Base-by-base conservation (phyloP, 2,329 filamentous ascomycete species). In the Trichoderma afroharzianum region DNA sequence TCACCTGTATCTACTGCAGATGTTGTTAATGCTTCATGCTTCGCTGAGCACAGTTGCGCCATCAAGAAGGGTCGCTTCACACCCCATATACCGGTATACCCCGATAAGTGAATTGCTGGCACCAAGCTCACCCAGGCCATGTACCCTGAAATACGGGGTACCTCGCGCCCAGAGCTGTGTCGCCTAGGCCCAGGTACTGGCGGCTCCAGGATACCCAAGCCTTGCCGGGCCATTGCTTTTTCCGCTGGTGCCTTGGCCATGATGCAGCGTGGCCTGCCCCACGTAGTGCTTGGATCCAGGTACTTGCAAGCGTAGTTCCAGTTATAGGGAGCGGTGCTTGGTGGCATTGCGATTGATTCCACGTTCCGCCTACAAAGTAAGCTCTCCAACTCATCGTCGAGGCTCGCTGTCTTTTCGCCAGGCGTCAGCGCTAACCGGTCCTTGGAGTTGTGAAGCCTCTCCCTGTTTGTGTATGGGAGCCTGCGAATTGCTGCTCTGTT, bases 251-350 rank as follows among this genome's bases (percentile, higher is more conserved):
- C 43, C 58, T 33, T 64, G 32, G 68, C 70, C 63, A 71, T 62
- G 70, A 67, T 71, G 70, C 62, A 67, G 62, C 70, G 61, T 63
- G 68, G 55, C 58, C 63, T 71, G 70, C 70, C 70, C 70, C 70
- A 71, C 70, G 70, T 71, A 57, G 21, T 21, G 43, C 55, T 36
- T 36, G 58, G 62, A 50, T 32, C 64, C 70, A 71, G 63, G 63
- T 57, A 62, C 55, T 62, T 36, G n/a, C 55, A 39, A 43, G 11
- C 47, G 55, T 43, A 43, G 15, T n/a, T 43, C 32, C 58, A 47
- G 63, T 28, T 28, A 67, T 64, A 63, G 63, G 63, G 57, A 50
- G 63, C 47, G 70, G 43, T 32, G 62, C 63, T 43, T 64, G 63
- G 70, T 32, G 70, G 57, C 63, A 68, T 69, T 62, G 67, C 70